Evolutionary conservation across 306 rosid species (phyloP), one percentile per base, ranked within the genome.

Genomic region (Begonia peltatifolia): DNA sequence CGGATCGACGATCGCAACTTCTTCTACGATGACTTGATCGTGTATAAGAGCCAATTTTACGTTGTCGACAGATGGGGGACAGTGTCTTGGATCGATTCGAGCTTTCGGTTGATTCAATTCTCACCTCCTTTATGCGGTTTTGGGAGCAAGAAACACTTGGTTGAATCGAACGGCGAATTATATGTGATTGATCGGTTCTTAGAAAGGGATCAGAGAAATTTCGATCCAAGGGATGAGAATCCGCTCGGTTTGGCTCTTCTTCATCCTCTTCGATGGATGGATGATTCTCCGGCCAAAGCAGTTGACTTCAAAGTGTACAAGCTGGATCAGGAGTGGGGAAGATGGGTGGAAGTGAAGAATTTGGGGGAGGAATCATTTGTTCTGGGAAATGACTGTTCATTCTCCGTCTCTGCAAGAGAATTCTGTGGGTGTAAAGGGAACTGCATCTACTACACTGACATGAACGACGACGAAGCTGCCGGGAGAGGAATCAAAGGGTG

Each of bases 21-120:
- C 41, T 66, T 70, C 68, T 80, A 66, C 35, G 80, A 82, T 60
- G 97, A 85, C 68, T 58, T 89, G 11, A 69, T 74, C 38, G 64
- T 77, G 38, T 71, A 55, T 13, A 74, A 69, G 53, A 78, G 74
- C 4, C 83, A 82, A 41, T 54, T 74, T 14, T 84, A 78, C 52
- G 89, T 77, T 9, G 79, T 83, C 10, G 87, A 84, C 52, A 63
- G 55, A 23, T 74, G 74, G 84, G 97, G 95, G 1, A 67, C 79
- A 0, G 66, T 84, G 42, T 82, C 71, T 10, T 76, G 90, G 89
- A 55, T 89, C 17, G 79, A 76, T 30, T 57, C 63, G n/a, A 71
- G 73, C 0, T 52, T 78, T 62, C 58, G 60, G 42, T 50, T 78
- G 63, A 44, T 83, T 0, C 79, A 69, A n/a, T 72, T 72, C 57